phyloP scores from a whole-genome alignment of 345 rosid genomes.

The Linum usitatissimum region DNA sequence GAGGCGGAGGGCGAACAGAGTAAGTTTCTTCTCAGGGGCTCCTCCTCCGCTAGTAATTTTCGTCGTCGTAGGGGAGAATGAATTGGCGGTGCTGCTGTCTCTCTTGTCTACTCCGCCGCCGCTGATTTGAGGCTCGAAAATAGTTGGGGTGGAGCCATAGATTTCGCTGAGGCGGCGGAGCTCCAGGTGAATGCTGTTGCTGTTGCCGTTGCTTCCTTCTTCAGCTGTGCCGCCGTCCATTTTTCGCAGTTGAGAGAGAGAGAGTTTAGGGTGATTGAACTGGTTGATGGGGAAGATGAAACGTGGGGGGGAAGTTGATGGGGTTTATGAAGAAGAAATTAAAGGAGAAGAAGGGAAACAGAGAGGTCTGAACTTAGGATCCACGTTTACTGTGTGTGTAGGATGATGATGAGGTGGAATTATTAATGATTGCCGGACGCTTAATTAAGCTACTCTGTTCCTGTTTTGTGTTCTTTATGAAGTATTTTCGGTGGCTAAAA shows the following conservation, averaged over 20 bases:
- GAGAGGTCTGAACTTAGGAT: not conserved
- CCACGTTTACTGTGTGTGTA: too few relatives aligned
- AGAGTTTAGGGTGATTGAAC: constrained; percentile 1
- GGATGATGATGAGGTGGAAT: not conserved
- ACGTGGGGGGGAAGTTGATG: constrained; percentile 14
- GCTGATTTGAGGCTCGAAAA: constrained; percentile 40
- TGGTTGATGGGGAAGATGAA: constrained; percentile 11
- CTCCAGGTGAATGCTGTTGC: constrained; percentile 30
- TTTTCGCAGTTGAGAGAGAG: not conserved
- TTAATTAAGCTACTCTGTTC: not conserved
- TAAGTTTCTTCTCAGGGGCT: constrained; percentile 80
- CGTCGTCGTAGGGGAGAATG: constrained; percentile 17
- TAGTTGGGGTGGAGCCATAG: constrained; percentile 39
- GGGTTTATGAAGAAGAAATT: constrained; percentile 35
- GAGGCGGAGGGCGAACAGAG: constrained; percentile 73
- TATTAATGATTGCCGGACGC: not conserved
- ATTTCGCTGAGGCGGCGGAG: constrained; percentile 36
- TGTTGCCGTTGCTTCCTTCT: constrained; percentile 14
- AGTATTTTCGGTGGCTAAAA: not conserved
- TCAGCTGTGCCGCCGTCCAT: constrained; percentile 34
- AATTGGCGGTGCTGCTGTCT: constrained; percentile 36
- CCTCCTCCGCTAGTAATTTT: not conserved
- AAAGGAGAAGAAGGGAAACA: not conserved
- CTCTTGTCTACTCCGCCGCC: constrained; percentile 25
- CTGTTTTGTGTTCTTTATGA: not conserved